Conservation (phyloP, 2,329 filamentous ascomycete genomes). For the Ophiocordyceps sinensis region DNA sequence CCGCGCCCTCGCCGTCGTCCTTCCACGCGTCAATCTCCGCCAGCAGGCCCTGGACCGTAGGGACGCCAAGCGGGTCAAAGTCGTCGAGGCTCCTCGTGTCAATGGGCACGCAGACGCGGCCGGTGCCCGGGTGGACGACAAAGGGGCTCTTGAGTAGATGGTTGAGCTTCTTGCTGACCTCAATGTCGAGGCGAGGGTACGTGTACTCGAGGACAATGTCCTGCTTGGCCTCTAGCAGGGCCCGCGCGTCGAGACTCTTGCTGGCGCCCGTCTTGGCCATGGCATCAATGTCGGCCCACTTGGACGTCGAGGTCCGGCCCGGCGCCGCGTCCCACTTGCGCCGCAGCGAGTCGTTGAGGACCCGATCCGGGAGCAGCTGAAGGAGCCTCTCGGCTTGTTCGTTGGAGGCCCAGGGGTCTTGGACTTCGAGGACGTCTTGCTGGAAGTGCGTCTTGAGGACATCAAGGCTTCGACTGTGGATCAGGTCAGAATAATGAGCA, state of each 20-base stretch:
- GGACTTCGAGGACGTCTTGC: slow-evolving; percentile 62
- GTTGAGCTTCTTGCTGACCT: slow-evolving; percentile 95
- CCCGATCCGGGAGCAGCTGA: slow-evolving; percentile 67
- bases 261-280: slow-evolving; percentile 64
- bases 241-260: slow-evolving; percentile 55
- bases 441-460: slow-evolving; percentile 77
- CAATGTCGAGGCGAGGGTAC: slow-evolving; percentile 90
- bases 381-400: slow-evolving; percentile 67
- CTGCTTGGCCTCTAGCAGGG: slow-evolving; percentile 79
- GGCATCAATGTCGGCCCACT: slow-evolving; percentile 90
- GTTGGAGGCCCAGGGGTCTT: slow-evolving; percentile 68
- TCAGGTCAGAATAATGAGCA: no score
- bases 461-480: slow-evolving; percentile 59
- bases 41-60: slow-evolving; percentile 71
- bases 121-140: slow-evolving; percentile 88
- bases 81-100: slow-evolving; percentile 57
- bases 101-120: slow-evolving; percentile 90
- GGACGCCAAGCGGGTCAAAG: slow-evolving; percentile 81
- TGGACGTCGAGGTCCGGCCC: slow-evolving; percentile 58
- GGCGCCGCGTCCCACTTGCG: slow-evolving; percentile 86
- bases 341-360: slow-evolving; percentile 62
- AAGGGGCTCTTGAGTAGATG: slow-evolving; percentile 97
- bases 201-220: slow-evolving; percentile 96
- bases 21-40: slow-evolving; percentile 78
- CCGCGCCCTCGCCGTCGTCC: slow-evolving; percentile 25